A percentile compares a stretch with the other conserved stretches of the same genome.
phyloP scores from a whole-genome alignment of 2,329 filamentous ascomycete genomes.

The Trichophyton rubrum region DNA sequence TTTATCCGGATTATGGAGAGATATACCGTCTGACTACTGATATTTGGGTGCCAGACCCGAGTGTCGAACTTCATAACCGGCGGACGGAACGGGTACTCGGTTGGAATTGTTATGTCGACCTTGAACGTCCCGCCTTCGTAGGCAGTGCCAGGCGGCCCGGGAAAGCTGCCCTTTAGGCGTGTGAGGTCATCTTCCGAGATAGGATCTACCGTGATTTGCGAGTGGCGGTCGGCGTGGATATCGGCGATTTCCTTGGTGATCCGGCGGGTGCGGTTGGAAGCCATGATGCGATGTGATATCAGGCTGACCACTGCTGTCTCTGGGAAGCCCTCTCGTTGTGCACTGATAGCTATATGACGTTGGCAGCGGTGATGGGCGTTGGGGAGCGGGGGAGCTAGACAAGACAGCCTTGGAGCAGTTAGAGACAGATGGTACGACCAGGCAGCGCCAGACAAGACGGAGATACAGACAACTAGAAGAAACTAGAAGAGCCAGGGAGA shows the following conservation, averaged over 20 bases:
- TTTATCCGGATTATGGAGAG: neutral
- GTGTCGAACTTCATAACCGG: constrained; percentile 86
- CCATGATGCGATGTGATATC: constrained; percentile 27
- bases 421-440: neutral
- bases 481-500: neutral
- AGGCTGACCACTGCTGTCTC: neutral
- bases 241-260: constrained; percentile 39
- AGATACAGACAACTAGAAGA: neutral
- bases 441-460: neutral
- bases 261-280: constrained; percentile 46
- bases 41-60: constrained; percentile 93
- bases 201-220: constrained; percentile 60
- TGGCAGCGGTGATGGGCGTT: neutral
- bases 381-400: neutral
- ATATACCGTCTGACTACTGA: constrained; percentile 76
- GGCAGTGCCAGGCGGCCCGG: constrained; percentile 79
- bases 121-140: constrained; percentile 76
- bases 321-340: neutral
- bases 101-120: constrained; percentile 77
- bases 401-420: neutral
- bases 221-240: constrained; percentile 52
- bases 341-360: neutral
- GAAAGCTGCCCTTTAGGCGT: constrained; percentile 71
- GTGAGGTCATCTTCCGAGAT: constrained; percentile 58
- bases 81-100: constrained; percentile 84